Evolutionary conservation across 2,329 filamentous ascomycete species (phyloP), one percentile per base, ranked within the genome.

Genomic region (Ascosphaera aggregata): DNA sequence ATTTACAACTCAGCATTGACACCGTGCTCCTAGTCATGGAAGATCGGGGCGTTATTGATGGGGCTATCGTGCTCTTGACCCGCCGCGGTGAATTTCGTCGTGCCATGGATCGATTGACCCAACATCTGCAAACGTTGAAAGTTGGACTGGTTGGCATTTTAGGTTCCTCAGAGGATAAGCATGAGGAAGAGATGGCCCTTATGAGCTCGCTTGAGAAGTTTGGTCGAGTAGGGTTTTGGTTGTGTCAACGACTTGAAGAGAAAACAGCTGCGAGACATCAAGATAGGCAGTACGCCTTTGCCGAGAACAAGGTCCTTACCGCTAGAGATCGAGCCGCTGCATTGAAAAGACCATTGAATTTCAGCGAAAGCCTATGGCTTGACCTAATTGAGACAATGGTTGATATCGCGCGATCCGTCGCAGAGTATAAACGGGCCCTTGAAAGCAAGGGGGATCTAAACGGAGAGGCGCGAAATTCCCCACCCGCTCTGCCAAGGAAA

Each of bases 171-270:
- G 56, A 61, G 1, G 67, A 65, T 37, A 66, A 75, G 2, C 69
- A 73, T 42, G 71, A 76, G 44, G 70, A 78, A 0, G 71, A 77
- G 0, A 70, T 77, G 41, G 77, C 85, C 41, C 64, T 93, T 1
- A 64, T 93, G 3, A 69, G 73, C 41, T 74, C 77, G 1, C 61
- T 98, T 15, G 76, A 91, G 43, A 94, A 92, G 53, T 95, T 93
- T 56, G 73, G 77, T 1, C 76, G 84, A 45, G 81, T 98, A 1
- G 89, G 91, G 11, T 86, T 92, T 38, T 98, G 89, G 89, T 64
- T 98, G 9, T 95, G 89, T 48, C 81, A 91, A 56, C 5, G 34
- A 15, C n/a, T 35, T 15, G 73, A 77, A 1, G 82, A 93, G 52
- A 81, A 72, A 37, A 80, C 77, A 49, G 69, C 67, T 0, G 56